A percentile compares a stretch with the other conserved stretches of the same genome.
Conservation (phyloP, 2,329 filamentous ascomycete genomes). For the Calonectria hawksworthii region DNA sequence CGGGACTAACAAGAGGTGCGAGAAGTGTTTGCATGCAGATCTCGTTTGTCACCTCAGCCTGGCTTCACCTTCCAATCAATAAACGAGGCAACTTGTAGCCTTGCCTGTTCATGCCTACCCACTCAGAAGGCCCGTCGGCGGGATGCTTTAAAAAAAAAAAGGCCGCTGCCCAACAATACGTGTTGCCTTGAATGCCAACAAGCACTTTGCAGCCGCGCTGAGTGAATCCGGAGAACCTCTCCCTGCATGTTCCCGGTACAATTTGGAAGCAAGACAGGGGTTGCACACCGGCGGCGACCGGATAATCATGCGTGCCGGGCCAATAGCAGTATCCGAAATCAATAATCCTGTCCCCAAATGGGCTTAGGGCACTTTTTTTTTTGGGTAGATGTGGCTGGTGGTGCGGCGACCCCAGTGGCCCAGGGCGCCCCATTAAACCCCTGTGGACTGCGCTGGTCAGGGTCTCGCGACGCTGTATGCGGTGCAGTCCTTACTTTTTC, state of each 20-base stretch:
- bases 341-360: constrained; percentile 41
- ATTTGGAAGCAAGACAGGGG: constrained; percentile 35
- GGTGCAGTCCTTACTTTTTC: constrained; percentile 16
- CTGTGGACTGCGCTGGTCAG: constrained; percentile 30
- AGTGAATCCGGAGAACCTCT: constrained; percentile 39
- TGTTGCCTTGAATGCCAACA: constrained; percentile 17
- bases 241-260: constrained; percentile 34
- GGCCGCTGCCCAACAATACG: constrained; percentile 6
- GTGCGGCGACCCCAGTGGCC: constrained; percentile 34
- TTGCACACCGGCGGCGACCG: constrained; percentile 39
- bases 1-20: constrained; percentile 25
- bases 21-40: constrained; percentile 3
- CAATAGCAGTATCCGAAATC: constrained; percentile 40
- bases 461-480: constrained; percentile 25
- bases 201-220: constrained; percentile 21
- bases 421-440: constrained; percentile 12
- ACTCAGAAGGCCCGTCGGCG: neutral
- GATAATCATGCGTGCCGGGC: constrained; percentile 48
- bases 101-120: neutral
- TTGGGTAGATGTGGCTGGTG: constrained; percentile 33
- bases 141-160: neutral
- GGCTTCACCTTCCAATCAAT: neutral
- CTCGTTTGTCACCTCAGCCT: neutral
- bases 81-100: neutral
- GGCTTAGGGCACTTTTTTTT: constrained; percentile 41